These are phyloP conservation scores for Colletotrichum cordylinicola DNA, from an alignment of 2,329 filamentous ascomycete species.

Conservation along the genomic window DNA sequence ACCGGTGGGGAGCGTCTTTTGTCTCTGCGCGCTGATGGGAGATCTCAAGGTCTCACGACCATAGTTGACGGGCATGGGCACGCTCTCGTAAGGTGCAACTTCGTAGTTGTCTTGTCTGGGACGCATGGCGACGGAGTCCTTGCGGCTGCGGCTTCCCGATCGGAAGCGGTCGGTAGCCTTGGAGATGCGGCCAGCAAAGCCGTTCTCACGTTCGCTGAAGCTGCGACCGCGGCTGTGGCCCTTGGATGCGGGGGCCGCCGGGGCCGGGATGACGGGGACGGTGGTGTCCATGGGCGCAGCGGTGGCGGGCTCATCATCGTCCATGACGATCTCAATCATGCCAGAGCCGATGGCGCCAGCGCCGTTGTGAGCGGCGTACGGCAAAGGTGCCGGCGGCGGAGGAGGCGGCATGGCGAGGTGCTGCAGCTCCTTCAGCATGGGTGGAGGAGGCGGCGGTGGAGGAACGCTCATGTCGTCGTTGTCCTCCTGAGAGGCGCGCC, in stretches of 20 bases:
- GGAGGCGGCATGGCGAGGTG: constrained; percentile 67
- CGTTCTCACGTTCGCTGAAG: constrained; percentile 51
- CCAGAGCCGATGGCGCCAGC: constrained; percentile 55
- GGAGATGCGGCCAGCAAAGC: constrained; percentile 58
- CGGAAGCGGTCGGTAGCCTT: constrained; percentile 66
- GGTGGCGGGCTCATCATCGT: constrained; percentile 53
- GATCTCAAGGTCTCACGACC: constrained; percentile 41
- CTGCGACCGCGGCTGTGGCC: constrained; percentile 64
- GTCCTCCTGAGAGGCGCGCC: constrained; percentile 4
- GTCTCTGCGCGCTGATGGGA: constrained; percentile 28
- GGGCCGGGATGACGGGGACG: constrained; percentile 51
- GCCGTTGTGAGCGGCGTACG: constrained; percentile 44
- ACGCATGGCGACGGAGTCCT: constrained; percentile 44
- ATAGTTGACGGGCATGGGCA: constrained; percentile 43
- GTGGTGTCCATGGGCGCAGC: constrained; percentile 45
- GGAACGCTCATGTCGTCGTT: constrained; percentile 50
- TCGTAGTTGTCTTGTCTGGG: constrained; percentile 41
- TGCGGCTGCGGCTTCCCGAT: constrained; percentile 62
- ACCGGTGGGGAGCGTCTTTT: constrained; percentile 52
- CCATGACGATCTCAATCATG: constrained; percentile 72
- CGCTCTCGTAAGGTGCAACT: constrained; percentile 48
- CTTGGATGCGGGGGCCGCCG: constrained; percentile 45
- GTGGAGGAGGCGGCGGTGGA: constrained; percentile 56
- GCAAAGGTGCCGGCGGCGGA: constrained; percentile 65
- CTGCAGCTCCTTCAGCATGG: constrained; percentile 66